These are phyloP conservation scores for Backusella tuberculispora DNA, from an alignment of 192 early-diverging fungal genomes.

Conservation along the genomic window DNA sequence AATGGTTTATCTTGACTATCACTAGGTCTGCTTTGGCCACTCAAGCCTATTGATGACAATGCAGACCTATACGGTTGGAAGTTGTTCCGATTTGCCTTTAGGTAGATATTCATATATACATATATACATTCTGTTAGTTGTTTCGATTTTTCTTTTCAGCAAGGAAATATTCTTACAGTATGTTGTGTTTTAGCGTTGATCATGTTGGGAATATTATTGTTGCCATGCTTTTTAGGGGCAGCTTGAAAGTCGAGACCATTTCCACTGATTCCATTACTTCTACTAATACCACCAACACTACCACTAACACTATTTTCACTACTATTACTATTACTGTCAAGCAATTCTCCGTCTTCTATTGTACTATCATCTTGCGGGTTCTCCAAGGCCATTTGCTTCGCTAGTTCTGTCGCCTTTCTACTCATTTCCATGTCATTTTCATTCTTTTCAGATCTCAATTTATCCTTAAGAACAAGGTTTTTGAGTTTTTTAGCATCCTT, in stretches of 20 bases:
- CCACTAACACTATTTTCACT: not conserved
- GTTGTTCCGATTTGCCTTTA: slow-evolving; percentile 2
- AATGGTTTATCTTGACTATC: not conserved
- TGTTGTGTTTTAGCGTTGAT: not conserved
- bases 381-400: not conserved
- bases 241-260: not conserved
- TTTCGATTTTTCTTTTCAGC: not conserved
- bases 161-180: not conserved
- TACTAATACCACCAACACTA: not conserved
- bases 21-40: not conserved
- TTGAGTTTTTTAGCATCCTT: not conserved
- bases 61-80: slow-evolving; percentile 7
- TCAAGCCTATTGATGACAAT: slow-evolving; percentile 1
- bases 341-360: not conserved
- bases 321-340: not conserved
- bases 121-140: not conserved
- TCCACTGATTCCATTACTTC: not conserved
- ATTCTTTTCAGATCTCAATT: not conserved
- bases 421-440: not conserved
- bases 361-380: not conserved
- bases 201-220: not conserved
- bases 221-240: not conserved
- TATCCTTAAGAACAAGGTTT: not conserved
- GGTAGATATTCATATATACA: not conserved
- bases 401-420: not conserved